Percentiles rank a stretch among this genome's conserved stretches.
These are phyloP conservation scores for Harringtonia lauricola DNA, from an alignment of 2,329 filamentous ascomycete genomes.

Conservation along the genomic window DNA sequence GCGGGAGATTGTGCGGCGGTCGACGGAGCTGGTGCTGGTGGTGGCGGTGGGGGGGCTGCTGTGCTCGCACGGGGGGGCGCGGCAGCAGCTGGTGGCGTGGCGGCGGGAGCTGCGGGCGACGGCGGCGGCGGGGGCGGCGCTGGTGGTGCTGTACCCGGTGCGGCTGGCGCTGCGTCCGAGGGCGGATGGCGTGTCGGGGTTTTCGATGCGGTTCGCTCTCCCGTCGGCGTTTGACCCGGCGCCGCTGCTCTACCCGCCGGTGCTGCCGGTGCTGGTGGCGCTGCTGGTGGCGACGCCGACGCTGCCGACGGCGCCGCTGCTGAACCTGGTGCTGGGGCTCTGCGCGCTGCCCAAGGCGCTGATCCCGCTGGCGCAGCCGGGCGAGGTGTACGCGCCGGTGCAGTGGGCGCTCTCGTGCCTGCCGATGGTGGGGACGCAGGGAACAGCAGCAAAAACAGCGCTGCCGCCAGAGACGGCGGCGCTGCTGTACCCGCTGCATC, in stretches of 20 bases:
- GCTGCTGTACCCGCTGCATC: conserved; percentile 69
- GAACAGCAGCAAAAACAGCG: no score
- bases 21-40: conserved; percentile 41
- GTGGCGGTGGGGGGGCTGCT: conserved; percentile 37
- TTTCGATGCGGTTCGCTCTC: conserved; percentile 36
- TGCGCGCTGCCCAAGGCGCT: conserved; percentile 63
- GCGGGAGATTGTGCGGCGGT: conserved; percentile 40
- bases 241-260: conserved; percentile 74
- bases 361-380: conserved; percentile 51
- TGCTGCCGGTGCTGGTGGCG: conserved; percentile 66
- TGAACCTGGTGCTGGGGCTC: conserved; percentile 70
- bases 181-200: conserved; percentile 4
- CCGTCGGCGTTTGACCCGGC: conserved; percentile 82
- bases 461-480: conserved; percentile 18
- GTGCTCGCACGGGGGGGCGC: conserved; percentile 32
- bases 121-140: conserved; percentile 22
- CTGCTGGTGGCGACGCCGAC: conserved; percentile 58
- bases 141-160: conserved; percentile 47
- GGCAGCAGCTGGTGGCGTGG: conserved; percentile 33
- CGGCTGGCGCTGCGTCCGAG: conserved; percentile 43
- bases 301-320: conserved; percentile 33
- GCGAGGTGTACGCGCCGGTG: conserved; percentile 49
- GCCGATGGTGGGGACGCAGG: conserved; percentile 42
- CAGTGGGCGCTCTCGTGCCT: conserved; percentile 72
- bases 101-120: conserved; percentile 32